Percentiles rank a stretch among this genome's conserved stretches.
Conservation (phyloP, 1,139 yeast genomes). For the Blastobotrys petasosporus region DNA sequence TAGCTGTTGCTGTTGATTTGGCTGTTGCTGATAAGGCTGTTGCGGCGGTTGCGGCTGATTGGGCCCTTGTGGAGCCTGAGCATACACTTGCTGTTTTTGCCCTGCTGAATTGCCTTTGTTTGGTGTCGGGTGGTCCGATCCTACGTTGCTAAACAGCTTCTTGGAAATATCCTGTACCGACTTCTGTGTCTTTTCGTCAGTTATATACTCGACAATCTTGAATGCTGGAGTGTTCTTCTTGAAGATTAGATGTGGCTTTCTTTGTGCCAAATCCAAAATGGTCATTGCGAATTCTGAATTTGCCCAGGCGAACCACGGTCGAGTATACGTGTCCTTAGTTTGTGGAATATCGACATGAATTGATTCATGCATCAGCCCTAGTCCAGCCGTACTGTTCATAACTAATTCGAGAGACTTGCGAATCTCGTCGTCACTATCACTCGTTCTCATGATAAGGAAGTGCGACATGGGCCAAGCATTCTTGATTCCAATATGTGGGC, state of each 20-base stretch:
- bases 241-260: slow-evolving; percentile 70
- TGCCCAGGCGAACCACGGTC: slow-evolving; percentile 95
- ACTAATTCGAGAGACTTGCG: slow-evolving; percentile 43
- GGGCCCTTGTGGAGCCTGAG: neutral
- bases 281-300: slow-evolving; percentile 88
- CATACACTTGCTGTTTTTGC: neutral
- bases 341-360: slow-evolving; percentile 54
- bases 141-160: too few relatives aligned
- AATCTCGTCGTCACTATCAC: slow-evolving; percentile 67
- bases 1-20: neutral
- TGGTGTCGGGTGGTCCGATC: too few relatives aligned
- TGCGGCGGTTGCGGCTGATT: neutral
- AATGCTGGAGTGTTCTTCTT: neutral
- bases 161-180: too few relatives aligned
- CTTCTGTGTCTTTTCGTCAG: too few relatives aligned
- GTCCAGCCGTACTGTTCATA: slow-evolving; percentile 57
- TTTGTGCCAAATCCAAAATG: slow-evolving; percentile 61
- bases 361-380: slow-evolving; percentile 83
- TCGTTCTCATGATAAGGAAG: slow-evolving; percentile 65
- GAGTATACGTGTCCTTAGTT: slow-evolving; percentile 41
- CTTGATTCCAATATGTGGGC: slow-evolving; percentile 78
- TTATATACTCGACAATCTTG: too few relatives aligned
- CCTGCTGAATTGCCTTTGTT: too few relatives aligned
- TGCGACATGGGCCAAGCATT: slow-evolving; percentile 92
- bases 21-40: neutral